These are phyloP conservation scores for Ophiostoma ips DNA, from an alignment of 2,329 filamentous ascomycete species.

Conservation along the genomic window DNA sequence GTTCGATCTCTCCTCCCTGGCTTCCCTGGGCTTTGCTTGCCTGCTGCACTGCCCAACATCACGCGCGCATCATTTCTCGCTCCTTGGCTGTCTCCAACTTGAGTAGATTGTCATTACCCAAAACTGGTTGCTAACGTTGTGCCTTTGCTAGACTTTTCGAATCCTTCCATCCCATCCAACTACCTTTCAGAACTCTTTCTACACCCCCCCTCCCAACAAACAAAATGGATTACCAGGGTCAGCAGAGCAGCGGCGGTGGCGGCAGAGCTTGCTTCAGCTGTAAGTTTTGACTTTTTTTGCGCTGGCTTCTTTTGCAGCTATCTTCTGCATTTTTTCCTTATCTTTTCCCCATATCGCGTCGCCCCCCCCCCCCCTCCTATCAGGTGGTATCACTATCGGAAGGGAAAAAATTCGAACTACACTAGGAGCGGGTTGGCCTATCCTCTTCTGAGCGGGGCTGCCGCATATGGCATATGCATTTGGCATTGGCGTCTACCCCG, in stretches of 20 bases:
- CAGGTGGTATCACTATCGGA: slow-evolving; percentile 1
- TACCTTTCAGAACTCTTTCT: background rate
- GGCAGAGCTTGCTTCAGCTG: slow-evolving; percentile 15
- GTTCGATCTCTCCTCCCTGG: too few relatives aligned
- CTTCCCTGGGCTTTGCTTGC: too few relatives aligned
- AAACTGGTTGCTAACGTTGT: slow-evolving; percentile 1
- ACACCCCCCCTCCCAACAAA: background rate
- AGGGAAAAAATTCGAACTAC: slow-evolving; percentile 9
- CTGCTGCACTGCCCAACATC: too few relatives aligned
- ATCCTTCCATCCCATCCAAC: background rate
- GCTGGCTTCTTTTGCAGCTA: background rate
- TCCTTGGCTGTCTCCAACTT: too few relatives aligned
- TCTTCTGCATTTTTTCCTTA: background rate
- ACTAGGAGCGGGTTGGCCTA: slow-evolving; percentile 7
- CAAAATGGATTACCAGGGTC: slow-evolving; percentile 16
- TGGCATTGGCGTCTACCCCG: slow-evolving; percentile 1
- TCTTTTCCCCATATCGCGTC: background rate
- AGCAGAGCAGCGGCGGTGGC: slow-evolving; percentile 9
- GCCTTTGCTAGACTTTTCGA: background rate
- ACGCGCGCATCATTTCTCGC: too few relatives aligned
- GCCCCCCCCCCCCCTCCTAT: background rate
- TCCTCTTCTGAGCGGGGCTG: slow-evolving; percentile 6
- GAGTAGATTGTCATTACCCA: too few relatives aligned
- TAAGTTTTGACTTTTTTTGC: slow-evolving; percentile 11
- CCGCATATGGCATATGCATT: slow-evolving; percentile 1